phyloP scores from a whole-genome alignment of 1,284 basidiomycete species.

The Ganoderma sp. region DNA sequence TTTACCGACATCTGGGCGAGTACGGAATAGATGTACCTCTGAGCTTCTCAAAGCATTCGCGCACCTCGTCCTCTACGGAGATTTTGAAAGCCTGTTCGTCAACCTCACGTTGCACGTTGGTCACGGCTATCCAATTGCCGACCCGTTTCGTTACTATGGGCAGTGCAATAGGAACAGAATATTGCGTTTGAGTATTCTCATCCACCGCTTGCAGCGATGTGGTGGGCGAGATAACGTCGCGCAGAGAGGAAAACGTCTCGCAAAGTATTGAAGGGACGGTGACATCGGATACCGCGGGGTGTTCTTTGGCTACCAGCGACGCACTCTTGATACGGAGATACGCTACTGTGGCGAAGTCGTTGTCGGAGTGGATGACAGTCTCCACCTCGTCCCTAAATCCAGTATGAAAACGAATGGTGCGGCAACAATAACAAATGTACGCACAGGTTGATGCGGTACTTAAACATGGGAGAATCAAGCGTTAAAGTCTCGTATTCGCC shows the following conservation, averaged over 20 bases:
- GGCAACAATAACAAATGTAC: slow-evolving; percentile 34
- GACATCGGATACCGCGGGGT: slow-evolving; percentile 29
- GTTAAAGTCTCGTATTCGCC: slow-evolving; percentile 98
- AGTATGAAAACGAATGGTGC: neutral
- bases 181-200: neutral
- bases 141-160: slow-evolving; percentile 24
- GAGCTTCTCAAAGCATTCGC: slow-evolving; percentile 62
- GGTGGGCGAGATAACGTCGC: slow-evolving; percentile 27
- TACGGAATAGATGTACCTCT: slow-evolving; percentile 50
- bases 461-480: slow-evolving; percentile 90
- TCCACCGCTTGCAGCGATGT: neutral
- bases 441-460: slow-evolving; percentile 75
- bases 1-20: neutral
- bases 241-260: slow-evolving; percentile 43
- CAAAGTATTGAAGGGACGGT: slow-evolving; percentile 61
- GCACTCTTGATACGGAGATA: slow-evolving; percentile 82
- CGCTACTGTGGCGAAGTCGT: slow-evolving; percentile 84
- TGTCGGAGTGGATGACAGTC: slow-evolving; percentile 77
- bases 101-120: slow-evolving; percentile 53
- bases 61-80: slow-evolving; percentile 67
- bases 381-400: slow-evolving; percentile 64
- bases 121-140: slow-evolving; percentile 62
- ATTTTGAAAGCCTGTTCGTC: slow-evolving; percentile 28
- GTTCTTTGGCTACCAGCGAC: slow-evolving; percentile 59
- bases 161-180: neutral